These are phyloP conservation scores for Phytophthora colocasiae DNA, from an alignment of 352 stramenopile species.

Conservation along the genomic window DNA sequence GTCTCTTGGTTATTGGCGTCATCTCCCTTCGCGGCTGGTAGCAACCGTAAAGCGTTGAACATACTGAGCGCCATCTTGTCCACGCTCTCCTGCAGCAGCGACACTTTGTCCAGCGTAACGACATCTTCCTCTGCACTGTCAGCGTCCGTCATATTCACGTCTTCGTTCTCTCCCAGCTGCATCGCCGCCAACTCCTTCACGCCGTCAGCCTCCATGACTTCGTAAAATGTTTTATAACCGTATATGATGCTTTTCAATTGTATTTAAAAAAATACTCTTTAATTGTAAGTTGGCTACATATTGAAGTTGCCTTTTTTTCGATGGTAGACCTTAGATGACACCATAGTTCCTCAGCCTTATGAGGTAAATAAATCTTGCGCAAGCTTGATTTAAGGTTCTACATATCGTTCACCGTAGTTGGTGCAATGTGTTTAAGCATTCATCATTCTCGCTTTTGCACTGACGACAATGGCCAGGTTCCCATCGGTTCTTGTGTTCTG, in stretches of 20 bases:
- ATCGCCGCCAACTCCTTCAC: slow-evolving; percentile 40
- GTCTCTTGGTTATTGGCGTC: slow-evolving; percentile 59
- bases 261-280: neutral
- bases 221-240: neutral
- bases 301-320: slow-evolving; percentile 1
- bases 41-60: slow-evolving; percentile 86
- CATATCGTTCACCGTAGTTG: neutral
- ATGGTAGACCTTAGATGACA: neutral
- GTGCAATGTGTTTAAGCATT: neutral
- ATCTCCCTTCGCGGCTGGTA: slow-evolving; percentile 64
- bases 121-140: slow-evolving; percentile 36
- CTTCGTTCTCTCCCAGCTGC: slow-evolving; percentile 33
- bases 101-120: slow-evolving; percentile 76
- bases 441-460: neutral
- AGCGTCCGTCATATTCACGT: slow-evolving; percentile 34
- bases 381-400: neutral
- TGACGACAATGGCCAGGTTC: neutral
- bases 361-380: slow-evolving; percentile 6
- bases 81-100: slow-evolving; percentile 85
- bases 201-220: slow-evolving; percentile 26
- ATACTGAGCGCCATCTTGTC: slow-evolving; percentile 89
- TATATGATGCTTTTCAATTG: neutral
- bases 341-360: neutral
- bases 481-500: neutral
- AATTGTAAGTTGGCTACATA: slow-evolving; percentile 15